Percentiles rank a stretch among this genome's conserved stretches.
Evolutionary conservation across 768 basidiomycete genomes (phyloP).

Genomic region (Lentinula boryana): DNA sequence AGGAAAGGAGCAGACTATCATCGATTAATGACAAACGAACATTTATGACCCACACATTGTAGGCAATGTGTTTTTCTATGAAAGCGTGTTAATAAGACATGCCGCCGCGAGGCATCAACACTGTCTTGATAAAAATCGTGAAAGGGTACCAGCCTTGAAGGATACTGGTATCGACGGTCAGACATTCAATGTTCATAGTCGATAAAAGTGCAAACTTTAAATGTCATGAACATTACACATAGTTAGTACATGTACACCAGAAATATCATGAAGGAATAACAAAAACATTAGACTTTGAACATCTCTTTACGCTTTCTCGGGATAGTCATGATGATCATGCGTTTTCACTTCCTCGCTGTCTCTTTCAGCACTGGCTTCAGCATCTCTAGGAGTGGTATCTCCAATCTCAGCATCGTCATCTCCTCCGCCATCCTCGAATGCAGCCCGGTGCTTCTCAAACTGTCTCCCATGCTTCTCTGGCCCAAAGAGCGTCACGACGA

Average conservation of each 20-base stretch:
- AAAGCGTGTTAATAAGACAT: background rate
- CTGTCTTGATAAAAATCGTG: background rate
- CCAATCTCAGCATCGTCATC: slow-evolving; percentile 29
- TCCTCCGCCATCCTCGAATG: slow-evolving; percentile 70
- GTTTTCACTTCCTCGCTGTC: background rate
- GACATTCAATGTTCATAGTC: background rate
- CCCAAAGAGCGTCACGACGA: slow-evolving; percentile 73
- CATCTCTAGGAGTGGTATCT: background rate
- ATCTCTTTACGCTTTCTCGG: background rate
- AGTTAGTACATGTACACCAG: background rate
- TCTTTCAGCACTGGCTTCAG: background rate
- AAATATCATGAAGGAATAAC: background rate
- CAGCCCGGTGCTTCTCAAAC: slow-evolving; percentile 79
- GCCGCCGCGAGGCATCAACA: background rate
- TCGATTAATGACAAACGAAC: background rate
- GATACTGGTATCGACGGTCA: background rate
- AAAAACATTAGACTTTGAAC: background rate
- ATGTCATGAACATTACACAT: background rate
- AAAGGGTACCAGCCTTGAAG: background rate
- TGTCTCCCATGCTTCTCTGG: slow-evolving; percentile 71
- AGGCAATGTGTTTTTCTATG: background rate
- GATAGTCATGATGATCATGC: background rate
- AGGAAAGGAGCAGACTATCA: background rate
- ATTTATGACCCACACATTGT: background rate
- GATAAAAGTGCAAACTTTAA: background rate